A percentile compares a stretch with the other conserved stretches of the same genome.
Conservation (phyloP, 2,329 filamentous ascomycete genomes). For the Capronia americana region DNA sequence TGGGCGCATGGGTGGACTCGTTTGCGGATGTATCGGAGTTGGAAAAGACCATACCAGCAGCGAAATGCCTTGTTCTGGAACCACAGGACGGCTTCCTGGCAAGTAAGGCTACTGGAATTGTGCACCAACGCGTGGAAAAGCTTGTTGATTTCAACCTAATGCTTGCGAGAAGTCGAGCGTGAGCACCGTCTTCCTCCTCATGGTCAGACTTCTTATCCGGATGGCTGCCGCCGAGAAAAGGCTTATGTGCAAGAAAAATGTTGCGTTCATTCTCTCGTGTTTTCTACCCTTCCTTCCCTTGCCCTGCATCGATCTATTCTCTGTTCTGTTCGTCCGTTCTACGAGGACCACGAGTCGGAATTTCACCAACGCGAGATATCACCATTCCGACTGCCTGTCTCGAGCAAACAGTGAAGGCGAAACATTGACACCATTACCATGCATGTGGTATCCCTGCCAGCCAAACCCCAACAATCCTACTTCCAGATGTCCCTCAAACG, state of each 20-base stretch:
- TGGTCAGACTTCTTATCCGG: not conserved
- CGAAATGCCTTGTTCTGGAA: not conserved
- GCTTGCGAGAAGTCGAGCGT: not conserved
- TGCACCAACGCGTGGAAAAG: not conserved
- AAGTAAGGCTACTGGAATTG: not conserved
- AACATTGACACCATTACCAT: not conserved
- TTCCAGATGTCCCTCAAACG: not conserved
- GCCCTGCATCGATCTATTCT: not conserved
- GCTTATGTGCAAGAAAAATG: not conserved
- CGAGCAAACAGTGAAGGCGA: not conserved
- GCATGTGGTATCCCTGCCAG: not conserved
- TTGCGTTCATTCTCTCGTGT: not conserved
- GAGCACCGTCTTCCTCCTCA: not conserved
- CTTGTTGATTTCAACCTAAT: not conserved
- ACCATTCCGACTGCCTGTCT: not conserved
- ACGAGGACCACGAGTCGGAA: not conserved
- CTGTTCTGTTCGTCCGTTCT: not conserved
- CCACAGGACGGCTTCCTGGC: not conserved
- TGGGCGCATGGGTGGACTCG: not conserved
- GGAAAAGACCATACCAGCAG: not conserved
- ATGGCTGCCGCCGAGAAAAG: not conserved
- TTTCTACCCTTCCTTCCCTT: not conserved
- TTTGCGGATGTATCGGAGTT: constrained; percentile 9
- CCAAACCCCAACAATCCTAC: not conserved
- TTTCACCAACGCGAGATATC: not conserved